These are phyloP conservation scores for Fusarium lyarnte DNA, from an alignment of 2,329 filamentous ascomycete genomes.

Conservation along the genomic window DNA sequence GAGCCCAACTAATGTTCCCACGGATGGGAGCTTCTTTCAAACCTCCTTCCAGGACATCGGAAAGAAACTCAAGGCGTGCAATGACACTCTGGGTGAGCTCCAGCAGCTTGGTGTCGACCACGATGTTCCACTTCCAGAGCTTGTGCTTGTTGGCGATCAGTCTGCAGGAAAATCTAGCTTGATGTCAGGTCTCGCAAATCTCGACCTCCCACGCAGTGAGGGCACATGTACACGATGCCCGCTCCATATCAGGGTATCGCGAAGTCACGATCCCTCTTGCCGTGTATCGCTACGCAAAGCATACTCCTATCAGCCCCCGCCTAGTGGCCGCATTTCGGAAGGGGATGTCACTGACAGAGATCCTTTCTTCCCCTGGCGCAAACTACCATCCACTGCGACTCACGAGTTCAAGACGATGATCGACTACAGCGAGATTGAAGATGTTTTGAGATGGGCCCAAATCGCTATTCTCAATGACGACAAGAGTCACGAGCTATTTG, in stretches of 20 bases:
- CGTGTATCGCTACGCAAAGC: conserved; percentile 71
- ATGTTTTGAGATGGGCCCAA: conserved; percentile 78
- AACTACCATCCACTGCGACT: conserved; percentile 55
- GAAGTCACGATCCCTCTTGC: conserved; percentile 71
- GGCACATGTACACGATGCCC: conserved; percentile 85
- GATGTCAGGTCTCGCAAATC: conserved; percentile 72
- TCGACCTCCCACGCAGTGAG: conserved; percentile 75
- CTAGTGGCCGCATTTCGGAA: conserved; percentile 52
- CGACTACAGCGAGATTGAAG: conserved; percentile 70
- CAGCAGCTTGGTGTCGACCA: conserved; percentile 78
- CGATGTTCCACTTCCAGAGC: conserved; percentile 76
- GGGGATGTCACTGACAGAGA: conserved; percentile 59
- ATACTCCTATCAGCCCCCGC: conserved; percentile 65
- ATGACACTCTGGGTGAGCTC: conserved; percentile 73
- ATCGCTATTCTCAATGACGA: conserved; percentile 78
- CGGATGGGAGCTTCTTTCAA: conserved; percentile 53
- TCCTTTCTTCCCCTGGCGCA: conserved; percentile 73
- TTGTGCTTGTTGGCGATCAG: conserved; percentile 87
- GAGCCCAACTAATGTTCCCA: conserved; percentile 41
- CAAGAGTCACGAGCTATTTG: conserved; percentile 60
- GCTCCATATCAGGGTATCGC: conserved; percentile 77
- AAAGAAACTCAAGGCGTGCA: conserved; percentile 69
- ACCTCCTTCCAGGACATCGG: conserved; percentile 65
- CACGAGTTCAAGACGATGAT: conserved; percentile 72
- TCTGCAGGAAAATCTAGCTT: conserved; percentile 81